Base-by-base conservation (phyloP, 192 early-diverging fungal genomes). In the Coemansia sp. region DNA sequence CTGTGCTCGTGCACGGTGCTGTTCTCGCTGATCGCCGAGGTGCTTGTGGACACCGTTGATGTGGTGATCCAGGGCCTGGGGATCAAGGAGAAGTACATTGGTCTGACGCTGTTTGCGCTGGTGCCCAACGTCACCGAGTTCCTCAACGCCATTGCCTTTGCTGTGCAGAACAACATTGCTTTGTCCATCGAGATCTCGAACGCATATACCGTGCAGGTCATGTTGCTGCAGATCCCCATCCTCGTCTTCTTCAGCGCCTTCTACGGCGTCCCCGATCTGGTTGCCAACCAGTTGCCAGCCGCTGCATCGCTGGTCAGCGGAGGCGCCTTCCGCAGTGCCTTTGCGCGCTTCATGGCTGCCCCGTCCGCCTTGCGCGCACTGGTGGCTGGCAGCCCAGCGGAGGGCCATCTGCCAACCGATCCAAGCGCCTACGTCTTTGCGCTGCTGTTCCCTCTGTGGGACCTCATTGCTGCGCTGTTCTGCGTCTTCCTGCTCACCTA, bases 51-150 rank as follows among this genome's bases (percentile, higher is more conserved):
- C 55, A 90, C 86, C 44, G 90, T 96, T 33, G 94, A 95, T 56
- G 82, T 81, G 36, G 90, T 97, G 11, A 75, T 94, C 64, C 84
- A 86, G 57, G 81, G 77, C 19, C 29, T 71, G 54, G 70, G 74
- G 9, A 82, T 95, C 45, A 87, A 86, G 67, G 91, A 94, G 59
- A 98, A 98, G 70, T 87, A 94, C 52, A 65, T 98, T 29, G 96
- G 96, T 0, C 72, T 96, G 64, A 98, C 97, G 3, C 69, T 98
- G 57, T 96, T 98, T 83, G 92, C 94, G 10, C 63, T 97, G 59
- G 94, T 94, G 5, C 97, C 97, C n/a, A 93, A 89, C 55, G 87
- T 96, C 41, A 95, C 97, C 9, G 97, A 98, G 79, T 95, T 98
- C 80, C 87, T 86, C 74, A 89, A 89, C 69, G 95, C 94, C 38